Evolutionary conservation across 805 yeast species (phyloP).

Genomic region (Candida taoyuanica): DNA sequence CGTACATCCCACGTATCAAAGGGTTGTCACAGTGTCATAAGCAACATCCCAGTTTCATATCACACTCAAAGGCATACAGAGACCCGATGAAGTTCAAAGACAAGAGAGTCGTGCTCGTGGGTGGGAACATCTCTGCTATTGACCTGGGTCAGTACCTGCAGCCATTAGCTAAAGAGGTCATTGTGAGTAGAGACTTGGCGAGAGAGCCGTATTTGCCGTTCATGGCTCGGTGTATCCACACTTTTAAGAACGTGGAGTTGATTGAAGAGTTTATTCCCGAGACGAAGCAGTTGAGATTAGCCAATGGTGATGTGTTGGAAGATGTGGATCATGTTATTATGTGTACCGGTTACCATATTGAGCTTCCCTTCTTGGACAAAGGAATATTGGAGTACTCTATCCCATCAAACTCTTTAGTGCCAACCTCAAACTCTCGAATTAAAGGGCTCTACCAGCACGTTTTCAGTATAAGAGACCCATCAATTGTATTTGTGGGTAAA

Average conservation of each 20-base stretch:
- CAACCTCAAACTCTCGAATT: conserved; percentile 31
- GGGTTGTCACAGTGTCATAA: conserved; percentile 43
- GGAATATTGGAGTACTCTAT: conserved; percentile 22
- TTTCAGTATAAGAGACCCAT: conserved; percentile 42
- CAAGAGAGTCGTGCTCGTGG: conserved; percentile 40
- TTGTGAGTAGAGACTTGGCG: conserved; percentile 68
- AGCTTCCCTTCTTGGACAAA: conserved; percentile 33
- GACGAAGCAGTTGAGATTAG: conserved; percentile 26
- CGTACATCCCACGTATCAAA: conserved; percentile 45
- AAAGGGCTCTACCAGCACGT: conserved; percentile 42
- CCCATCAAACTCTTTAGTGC: conserved; percentile 19
- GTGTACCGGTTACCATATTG: conserved; percentile 43
- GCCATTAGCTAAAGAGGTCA: conserved; percentile 39
- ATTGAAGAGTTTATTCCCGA: conserved; percentile 28
- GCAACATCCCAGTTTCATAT: conserved; percentile 39
- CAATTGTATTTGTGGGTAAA: conserved; percentile 40
- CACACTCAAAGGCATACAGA: conserved; percentile 50
- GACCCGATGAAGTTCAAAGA: conserved; percentile 34
- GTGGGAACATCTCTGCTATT: conserved; percentile 40
- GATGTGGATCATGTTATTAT: conserved; percentile 36
- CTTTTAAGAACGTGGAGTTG: conserved; percentile 27
- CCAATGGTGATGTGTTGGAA: conserved; percentile 30
- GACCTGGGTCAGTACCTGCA: conserved; percentile 42
- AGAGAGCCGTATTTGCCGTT: conserved; percentile 44
- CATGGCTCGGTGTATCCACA: conserved; percentile 30